Evolutionary conservation across 805 yeast genomes (phyloP), one percentile per base, ranked within the genome.

Genomic region (Hanseniaspora lachancei): DNA sequence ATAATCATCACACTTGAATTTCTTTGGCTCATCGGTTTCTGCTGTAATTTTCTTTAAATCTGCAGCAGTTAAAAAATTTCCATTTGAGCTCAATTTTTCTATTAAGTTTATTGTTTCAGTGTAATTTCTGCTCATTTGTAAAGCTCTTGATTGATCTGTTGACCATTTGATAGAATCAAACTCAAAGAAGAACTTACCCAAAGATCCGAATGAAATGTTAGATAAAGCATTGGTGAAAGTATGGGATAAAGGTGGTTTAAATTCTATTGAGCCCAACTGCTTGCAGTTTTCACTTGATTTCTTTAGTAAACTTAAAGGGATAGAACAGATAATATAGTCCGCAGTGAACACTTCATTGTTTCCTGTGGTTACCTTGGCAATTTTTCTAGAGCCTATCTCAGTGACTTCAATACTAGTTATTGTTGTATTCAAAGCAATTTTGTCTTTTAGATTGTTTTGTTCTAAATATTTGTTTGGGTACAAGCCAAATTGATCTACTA

Each of bases 291-390:
- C 24, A 46, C 43, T 36, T 2, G 63, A 62, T 1, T 75, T 59
- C 58, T 77, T 77, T 32, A 86, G 68, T 2, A 82, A 73, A 21
- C 87, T 82, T 56, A 81, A 81, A 0, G 95, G 95, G 2, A 84
- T 79, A 0, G 93, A 78, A 16, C 84, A 82, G 13, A 86, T 72
- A 16, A 78, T 67, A 62, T 77, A 82, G 41, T 82, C 77, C 23
- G 78, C 73, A 2, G 60, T 58, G 21, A 71, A 2, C 51, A 40
- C 2, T 74, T 72, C 9, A 62, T 47, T 46, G 12, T 48, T 20
- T 7, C 34, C 20, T 18, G 54, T 46, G 13, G 27, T 29, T 5
- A 56, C 15, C 20, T 50, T 42, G 15, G 21, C 50, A 12, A 39
- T 23, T 35, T 51, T 56, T 35, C 41, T 51, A 10, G 27, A 15